phyloP scores from a whole-genome alignment of 352 stramenopile species.

The Sclerospora graminicola region DNA sequence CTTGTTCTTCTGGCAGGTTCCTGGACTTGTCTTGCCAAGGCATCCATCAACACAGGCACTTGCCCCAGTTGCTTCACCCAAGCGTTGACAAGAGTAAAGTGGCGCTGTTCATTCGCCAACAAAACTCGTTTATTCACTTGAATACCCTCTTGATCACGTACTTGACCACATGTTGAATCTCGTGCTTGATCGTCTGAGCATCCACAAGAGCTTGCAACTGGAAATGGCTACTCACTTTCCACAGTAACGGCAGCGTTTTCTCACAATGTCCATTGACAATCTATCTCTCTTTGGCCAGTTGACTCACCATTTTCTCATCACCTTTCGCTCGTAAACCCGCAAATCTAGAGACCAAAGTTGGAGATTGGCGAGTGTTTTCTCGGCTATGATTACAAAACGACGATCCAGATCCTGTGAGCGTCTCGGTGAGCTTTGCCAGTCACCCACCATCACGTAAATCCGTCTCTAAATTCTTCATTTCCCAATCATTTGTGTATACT shows the following conservation, averaged over 20 bases:
- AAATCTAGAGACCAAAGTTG: constrained; percentile 51
- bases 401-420: constrained; percentile 38
- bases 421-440: constrained; percentile 89
- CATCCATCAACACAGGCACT: constrained; percentile 85
- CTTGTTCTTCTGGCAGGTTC: constrained; percentile 88
- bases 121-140: constrained; percentile 11
- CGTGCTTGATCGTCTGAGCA: constrained; percentile 46
- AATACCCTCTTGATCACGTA: constrained; percentile 31
- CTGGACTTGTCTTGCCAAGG: constrained; percentile 81
- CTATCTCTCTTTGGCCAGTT: constrained; percentile 85
- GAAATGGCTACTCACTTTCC: constrained; percentile 89
- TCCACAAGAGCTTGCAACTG: constrained; percentile 86
- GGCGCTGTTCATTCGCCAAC: constrained; percentile 54
- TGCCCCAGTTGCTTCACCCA: constrained; percentile 87
- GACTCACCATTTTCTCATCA: constrained; percentile 47
- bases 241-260: constrained; percentile 91
- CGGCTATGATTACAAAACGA: background rate
- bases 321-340: constrained; percentile 35
- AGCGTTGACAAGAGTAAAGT: constrained; percentile 85
- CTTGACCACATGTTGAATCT: constrained; percentile 65
- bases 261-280: constrained; percentile 94
- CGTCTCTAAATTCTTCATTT: constrained; percentile 85
- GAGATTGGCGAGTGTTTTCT: constrained; percentile 5
- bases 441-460: constrained; percentile 95
- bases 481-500: constrained; percentile 87